Conservation (phyloP, 768 basidiomycete species). For the Chlorophyllum brunneum region DNA sequence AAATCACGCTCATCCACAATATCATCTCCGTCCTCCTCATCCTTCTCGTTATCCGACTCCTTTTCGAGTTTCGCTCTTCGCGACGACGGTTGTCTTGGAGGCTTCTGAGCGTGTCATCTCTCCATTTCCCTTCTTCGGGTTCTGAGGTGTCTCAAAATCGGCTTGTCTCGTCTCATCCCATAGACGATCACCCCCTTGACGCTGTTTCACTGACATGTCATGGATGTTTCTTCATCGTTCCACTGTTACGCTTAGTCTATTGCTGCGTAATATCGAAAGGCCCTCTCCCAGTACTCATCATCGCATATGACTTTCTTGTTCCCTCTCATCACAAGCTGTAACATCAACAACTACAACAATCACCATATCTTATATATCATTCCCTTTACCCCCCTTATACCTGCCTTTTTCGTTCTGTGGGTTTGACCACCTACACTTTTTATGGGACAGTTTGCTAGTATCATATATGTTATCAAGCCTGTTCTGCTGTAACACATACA, state of each 20-base stretch:
- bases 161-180: not conserved
- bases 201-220: not conserved
- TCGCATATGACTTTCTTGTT: conserved; percentile 5
- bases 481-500: too few species aligned
- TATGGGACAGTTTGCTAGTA: too few species aligned
- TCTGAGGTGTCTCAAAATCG: not conserved
- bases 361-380: too few species aligned
- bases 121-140: not conserved
- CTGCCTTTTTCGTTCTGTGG: too few species aligned
- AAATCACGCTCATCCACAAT: not conserved
- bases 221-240: not conserved
- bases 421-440: too few species aligned
- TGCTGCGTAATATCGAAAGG: conserved; percentile 5
- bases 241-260: conserved; percentile 8
- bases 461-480: too few species aligned
- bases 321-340: not conserved
- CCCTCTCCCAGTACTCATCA: not conserved
- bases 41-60: conserved; percentile 9
- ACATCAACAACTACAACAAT: not conserved
- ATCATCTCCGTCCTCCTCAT: not conserved
- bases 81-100: conserved; percentile 41
- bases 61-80: conserved; percentile 22
- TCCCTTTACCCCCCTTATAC: too few species aligned
- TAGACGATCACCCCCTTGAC: too few species aligned
- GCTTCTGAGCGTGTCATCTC: conserved; percentile 27